These are phyloP conservation scores for Globisporangium echinulatum DNA, from an alignment of 352 stramenopile species.

Conservation along the genomic window DNA sequence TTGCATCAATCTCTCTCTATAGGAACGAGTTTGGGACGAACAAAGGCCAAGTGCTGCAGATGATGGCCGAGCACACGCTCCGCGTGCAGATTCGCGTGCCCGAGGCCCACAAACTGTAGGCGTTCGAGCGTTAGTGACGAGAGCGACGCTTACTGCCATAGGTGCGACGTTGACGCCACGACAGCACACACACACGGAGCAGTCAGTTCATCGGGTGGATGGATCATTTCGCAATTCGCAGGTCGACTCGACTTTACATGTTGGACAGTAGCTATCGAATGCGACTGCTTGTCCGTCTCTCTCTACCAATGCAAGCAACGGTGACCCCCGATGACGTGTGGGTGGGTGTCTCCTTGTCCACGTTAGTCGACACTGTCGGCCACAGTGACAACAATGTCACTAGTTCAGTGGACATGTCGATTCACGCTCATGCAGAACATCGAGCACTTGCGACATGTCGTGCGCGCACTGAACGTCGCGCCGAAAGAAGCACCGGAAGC, in stretches of 20 bases:
- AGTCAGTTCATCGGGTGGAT: too few species aligned
- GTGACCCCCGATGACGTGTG: too few species aligned
- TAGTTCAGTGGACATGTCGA: constrained; percentile 1
- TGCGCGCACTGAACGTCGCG: constrained; percentile 56
- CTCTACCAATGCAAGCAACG: too few species aligned
- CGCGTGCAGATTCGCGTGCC: constrained; percentile 64
- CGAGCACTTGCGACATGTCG: constrained; percentile 58
- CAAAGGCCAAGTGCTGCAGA: constrained; percentile 59
- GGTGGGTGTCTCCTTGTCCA: too few species aligned
- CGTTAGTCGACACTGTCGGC: too few species aligned
- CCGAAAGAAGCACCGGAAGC: constrained; percentile 63
- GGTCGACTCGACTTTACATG: too few species aligned
- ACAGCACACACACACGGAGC: too few species aligned
- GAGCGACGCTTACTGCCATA: neutral
- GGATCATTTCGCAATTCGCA: too few species aligned
- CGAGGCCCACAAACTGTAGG: constrained; percentile 57
- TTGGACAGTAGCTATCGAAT: too few species aligned
- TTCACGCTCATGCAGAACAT: constrained; percentile 79
- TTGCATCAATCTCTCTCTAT: neutral
- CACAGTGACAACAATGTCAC: too few species aligned
- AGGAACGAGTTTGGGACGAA: constrained; percentile 62
- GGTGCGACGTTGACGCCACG: neutral
- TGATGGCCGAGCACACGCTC: constrained; percentile 70
- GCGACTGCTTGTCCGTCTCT: too few species aligned
- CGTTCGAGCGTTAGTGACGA: neutral